Evolutionary conservation across 139 green algal species (phyloP).

Genomic region (Edaphochlamys debaryana): DNA sequence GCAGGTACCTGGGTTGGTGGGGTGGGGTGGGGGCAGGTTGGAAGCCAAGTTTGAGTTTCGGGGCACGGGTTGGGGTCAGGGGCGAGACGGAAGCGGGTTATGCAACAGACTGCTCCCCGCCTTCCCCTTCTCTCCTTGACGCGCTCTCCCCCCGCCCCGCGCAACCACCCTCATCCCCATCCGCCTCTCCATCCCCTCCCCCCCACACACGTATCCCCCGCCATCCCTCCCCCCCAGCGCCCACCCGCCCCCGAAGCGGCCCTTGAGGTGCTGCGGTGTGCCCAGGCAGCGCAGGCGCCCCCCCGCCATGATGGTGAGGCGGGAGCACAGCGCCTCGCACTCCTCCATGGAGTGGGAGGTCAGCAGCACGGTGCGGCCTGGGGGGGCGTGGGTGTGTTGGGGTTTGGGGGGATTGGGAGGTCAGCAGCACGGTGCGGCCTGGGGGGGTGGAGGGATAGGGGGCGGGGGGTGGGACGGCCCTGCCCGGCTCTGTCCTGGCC

Average conservation of each 20-base stretch:
- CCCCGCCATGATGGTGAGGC: conserved; percentile 88
- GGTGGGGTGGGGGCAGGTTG: conserved; percentile 21
- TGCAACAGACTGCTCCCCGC: no score
- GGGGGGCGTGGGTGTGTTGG: no score
- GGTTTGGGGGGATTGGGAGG: conserved; percentile 71
- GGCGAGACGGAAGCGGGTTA: no score
- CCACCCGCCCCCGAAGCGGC: conserved; percentile 79
- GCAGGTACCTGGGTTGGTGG: conserved; percentile 6
- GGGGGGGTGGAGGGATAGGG: background rate
- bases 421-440: conserved; percentile 80
- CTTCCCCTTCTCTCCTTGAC: no score
- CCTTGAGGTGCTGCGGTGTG: conserved; percentile 88
- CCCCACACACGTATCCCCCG: no score
- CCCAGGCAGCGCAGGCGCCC: conserved; percentile 81
- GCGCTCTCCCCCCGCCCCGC: no score
- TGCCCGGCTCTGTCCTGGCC: no score
- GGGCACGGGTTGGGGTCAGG: background rate
- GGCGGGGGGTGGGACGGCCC: background rate
- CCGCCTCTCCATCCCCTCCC: no score
- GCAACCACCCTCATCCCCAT: no score
- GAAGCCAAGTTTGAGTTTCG: background rate
- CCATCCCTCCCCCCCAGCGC: background rate
- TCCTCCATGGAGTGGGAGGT: conserved; percentile 95
- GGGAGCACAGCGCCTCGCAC: conserved; percentile 88
- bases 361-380: conserved; percentile 76